Evolutionary conservation across 805 yeast genomes (phyloP).

Genomic region (Alloascoidea africana): DNA sequence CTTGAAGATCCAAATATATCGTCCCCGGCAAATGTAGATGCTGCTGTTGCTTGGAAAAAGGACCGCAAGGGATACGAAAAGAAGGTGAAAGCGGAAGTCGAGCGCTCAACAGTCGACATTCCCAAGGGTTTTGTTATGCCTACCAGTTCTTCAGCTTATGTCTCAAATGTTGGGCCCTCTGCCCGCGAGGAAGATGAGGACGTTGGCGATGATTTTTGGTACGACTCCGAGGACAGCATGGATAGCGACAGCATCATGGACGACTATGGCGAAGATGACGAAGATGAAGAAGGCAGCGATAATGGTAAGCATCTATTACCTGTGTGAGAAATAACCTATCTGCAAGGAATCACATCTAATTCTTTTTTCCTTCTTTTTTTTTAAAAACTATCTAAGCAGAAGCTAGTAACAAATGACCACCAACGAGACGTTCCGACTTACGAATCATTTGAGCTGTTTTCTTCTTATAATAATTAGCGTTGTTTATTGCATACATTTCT

Average conservation of each 20-base stretch:
- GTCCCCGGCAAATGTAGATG: conserved; percentile 95
- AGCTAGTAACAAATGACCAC: too few relatives aligned
- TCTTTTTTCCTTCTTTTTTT: too few relatives aligned
- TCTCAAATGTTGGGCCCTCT: conserved; percentile 15
- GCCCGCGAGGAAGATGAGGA: conserved; percentile 34
- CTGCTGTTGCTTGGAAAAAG: conserved; percentile 81
- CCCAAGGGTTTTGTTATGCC: conserved; percentile 84
- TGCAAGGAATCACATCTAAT: too few relatives aligned
- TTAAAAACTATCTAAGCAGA: too few relatives aligned
- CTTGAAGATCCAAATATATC: conserved; percentile 87
- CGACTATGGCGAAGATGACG: conserved; percentile 32
- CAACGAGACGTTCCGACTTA: too few relatives aligned
- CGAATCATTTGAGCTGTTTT: too few relatives aligned
- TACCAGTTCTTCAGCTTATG: conserved; percentile 32
- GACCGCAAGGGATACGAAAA: conserved; percentile 62
- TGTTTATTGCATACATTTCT: too few relatives aligned
- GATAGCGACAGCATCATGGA: conserved; percentile 33
- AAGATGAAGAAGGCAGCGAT: conserved; percentile 9
- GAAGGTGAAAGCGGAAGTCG: conserved; percentile 65
- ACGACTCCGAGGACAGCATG: conserved; percentile 58
- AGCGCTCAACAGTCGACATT: conserved; percentile 67
- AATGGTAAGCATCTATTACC: too few relatives aligned
- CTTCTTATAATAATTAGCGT: too few relatives aligned
- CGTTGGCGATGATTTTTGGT: conserved; percentile 77
- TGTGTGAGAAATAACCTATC: too few relatives aligned